A percentile compares a stretch with the other conserved stretches of the same genome.
Conservation (phyloP, 208 protist genomes). For the Leptomonas pyrrhocoris region DNA sequence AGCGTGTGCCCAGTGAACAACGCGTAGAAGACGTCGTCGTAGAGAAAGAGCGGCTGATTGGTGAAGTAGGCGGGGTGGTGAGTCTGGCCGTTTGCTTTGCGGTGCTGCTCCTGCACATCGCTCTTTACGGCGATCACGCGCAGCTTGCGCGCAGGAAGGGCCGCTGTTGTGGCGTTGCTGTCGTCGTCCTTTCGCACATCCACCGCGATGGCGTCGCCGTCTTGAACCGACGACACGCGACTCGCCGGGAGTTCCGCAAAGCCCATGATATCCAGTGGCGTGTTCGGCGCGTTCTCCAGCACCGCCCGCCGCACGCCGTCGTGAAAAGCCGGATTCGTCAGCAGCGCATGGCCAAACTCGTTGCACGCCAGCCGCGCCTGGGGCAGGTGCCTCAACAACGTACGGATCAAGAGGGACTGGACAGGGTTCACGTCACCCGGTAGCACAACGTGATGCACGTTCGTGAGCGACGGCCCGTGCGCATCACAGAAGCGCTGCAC, state of each 20-base stretch:
- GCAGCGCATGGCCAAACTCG: conserved; percentile 51
- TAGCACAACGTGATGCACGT: conserved; percentile 56
- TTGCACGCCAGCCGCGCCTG: conserved; percentile 56
- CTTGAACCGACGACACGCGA: conserved; percentile 31
- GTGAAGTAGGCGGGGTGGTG: conserved; percentile 62
- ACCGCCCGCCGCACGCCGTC: conserved; percentile 51
- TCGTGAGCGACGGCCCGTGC: conserved; percentile 35
- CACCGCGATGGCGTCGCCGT: conserved; percentile 43
- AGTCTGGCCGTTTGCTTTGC: conserved; percentile 20
- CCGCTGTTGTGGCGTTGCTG: neutral
- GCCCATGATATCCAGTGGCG: conserved; percentile 17
- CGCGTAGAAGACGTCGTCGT: conserved; percentile 60
- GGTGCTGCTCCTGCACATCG: conserved; percentile 34
- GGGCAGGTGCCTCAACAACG: conserved; percentile 44
- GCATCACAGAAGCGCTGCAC: conserved; percentile 49
- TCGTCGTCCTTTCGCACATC: conserved; percentile 12
- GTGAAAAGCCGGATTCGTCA: conserved; percentile 76
- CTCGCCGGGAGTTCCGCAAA: conserved; percentile 35
- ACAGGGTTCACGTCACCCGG: conserved; percentile 50
- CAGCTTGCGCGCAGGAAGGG: conserved; percentile 11
- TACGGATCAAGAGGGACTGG: conserved; percentile 36
- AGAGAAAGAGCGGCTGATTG: conserved; percentile 60
- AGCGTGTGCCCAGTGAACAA: conserved; percentile 55
- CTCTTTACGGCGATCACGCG: conserved; percentile 31
- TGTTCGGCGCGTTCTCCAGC: conserved; percentile 40